Percentiles rank a stretch among this genome's conserved stretches.
phyloP scores from a whole-genome alignment of 148 eudicot species.

The Gaultheria prostrata region DNA sequence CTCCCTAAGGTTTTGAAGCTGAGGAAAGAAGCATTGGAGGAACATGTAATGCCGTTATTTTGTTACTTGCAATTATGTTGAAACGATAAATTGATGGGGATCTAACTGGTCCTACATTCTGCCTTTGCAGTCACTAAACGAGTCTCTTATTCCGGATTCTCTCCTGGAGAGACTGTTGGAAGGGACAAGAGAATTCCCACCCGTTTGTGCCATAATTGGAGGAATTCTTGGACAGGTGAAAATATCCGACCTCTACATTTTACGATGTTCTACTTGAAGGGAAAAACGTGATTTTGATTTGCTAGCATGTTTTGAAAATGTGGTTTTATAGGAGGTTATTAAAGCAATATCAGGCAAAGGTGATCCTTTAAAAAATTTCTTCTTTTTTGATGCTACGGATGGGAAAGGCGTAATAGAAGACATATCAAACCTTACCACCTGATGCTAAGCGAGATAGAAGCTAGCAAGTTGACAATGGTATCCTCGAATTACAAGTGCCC shows the following conservation, averaged over 20 bases:
- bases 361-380: constrained; percentile 84
- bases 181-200: constrained; percentile 73
- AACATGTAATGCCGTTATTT: constrained; percentile 38
- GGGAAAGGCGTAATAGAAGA: constrained; percentile 95
- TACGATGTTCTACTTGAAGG: no score
- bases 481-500: not conserved
- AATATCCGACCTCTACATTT: not conserved
- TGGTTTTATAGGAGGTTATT: constrained; percentile 69
- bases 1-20: constrained; percentile 63
- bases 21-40: constrained; percentile 74
- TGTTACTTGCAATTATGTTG: not conserved
- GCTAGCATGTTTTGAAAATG: not conserved
- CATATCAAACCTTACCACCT: constrained; percentile 40
- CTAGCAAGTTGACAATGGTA: not conserved
- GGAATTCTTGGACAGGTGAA: constrained; percentile 97
- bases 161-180: constrained; percentile 72
- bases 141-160: constrained; percentile 78
- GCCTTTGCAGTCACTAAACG: constrained; percentile 56
- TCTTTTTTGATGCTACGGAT: constrained; percentile 83
- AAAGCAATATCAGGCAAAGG: constrained; percentile 97
- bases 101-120: not conserved
- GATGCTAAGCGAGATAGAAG: constrained; percentile 15
- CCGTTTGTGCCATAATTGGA: constrained; percentile 90
- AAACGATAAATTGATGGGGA: not conserved
- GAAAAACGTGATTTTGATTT: no score